phyloP scores from a whole-genome alignment of 106 monocot genomes.

The Platanthera zijinensis region DNA sequence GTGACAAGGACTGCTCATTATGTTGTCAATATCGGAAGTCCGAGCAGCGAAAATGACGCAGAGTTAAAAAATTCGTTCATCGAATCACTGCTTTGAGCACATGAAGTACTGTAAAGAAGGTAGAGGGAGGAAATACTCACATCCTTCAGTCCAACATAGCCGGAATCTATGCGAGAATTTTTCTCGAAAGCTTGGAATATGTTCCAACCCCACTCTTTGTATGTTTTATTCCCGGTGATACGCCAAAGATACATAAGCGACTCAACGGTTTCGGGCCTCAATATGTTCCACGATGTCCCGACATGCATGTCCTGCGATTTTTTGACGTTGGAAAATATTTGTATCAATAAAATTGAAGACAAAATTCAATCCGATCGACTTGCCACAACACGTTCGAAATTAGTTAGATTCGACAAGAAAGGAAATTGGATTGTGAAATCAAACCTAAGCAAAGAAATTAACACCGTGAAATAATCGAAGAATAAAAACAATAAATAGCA shows the following conservation, averaged over 20 bases:
- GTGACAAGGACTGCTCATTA: background rate
- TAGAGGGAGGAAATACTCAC: conserved; percentile 28
- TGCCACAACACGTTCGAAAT: background rate
- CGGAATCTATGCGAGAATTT: conserved; percentile 77
- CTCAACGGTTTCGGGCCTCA: conserved; percentile 88
- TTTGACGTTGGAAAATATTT: background rate
- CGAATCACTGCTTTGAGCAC: too few relatives aligned
- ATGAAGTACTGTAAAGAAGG: background rate
- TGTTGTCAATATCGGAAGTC: too few relatives aligned
- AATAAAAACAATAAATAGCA: too few relatives aligned
- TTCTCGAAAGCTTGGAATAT: conserved; percentile 96
- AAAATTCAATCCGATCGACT: background rate
- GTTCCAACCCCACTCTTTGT: conserved; percentile 96
- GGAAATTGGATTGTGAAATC: too few relatives aligned
- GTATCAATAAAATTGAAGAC: background rate
- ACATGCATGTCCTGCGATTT: conserved; percentile 70
- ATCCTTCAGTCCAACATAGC: conserved; percentile 85
- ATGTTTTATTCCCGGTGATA: conserved; percentile 79
- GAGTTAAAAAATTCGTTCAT: too few relatives aligned
- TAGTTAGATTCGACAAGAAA: too few relatives aligned
- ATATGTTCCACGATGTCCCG: conserved; percentile 92
- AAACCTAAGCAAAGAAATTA: too few relatives aligned
- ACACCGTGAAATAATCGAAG: too few relatives aligned
- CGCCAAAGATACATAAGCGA: conserved; percentile 82
- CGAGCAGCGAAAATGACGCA: too few relatives aligned